phyloP scores from a whole-genome alignment of 129 eudicot genomes.

The Chrysanthemum makinoi region DNA sequence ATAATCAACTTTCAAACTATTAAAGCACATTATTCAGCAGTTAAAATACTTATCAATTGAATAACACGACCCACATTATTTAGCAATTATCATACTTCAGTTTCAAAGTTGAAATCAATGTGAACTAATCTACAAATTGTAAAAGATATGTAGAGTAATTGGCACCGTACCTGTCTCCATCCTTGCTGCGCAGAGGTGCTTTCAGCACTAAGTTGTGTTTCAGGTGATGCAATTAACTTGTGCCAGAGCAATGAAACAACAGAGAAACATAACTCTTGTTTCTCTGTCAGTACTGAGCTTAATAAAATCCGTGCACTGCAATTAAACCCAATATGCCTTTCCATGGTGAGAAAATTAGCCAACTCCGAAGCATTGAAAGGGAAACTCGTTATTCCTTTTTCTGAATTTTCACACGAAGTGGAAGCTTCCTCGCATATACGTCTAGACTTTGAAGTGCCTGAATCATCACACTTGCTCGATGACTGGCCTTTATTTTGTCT shows the following conservation, averaged over 20 bases:
- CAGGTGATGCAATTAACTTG: constrained; percentile 90
- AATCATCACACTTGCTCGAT: constrained; percentile 35
- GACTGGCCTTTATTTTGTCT: constrained; percentile 40
- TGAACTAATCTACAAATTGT: too few species aligned
- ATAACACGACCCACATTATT: too few species aligned
- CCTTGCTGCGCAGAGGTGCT: constrained; percentile 99
- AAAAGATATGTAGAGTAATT: constrained; percentile 2
- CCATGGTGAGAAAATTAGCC: constrained; percentile 92
- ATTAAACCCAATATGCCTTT: constrained; percentile 83
- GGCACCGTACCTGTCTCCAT: constrained; percentile 86
- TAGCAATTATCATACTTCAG: too few species aligned
- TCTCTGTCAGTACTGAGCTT: constrained; percentile 74
- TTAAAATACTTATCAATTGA: too few species aligned
- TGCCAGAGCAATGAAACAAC: constrained; percentile 98
- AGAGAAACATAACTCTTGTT: constrained; percentile 88
- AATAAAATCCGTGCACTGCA: constrained; percentile 67
- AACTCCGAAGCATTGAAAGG: constrained; percentile 88
- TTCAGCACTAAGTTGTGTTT: constrained; percentile 84
- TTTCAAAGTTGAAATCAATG: too few species aligned
- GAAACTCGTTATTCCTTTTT: constrained; percentile 58
- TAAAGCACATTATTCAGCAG: too few species aligned
- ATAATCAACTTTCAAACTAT: not conserved
- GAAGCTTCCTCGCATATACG: constrained; percentile 39
- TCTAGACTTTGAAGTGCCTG: constrained; percentile 27
- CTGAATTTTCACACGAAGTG: constrained; percentile 37